A percentile compares a stretch with the other conserved stretches of the same genome.
Conservation (phyloP, 2,329 filamentous ascomycete species). For the Aspergillus pseudotamarii region DNA sequence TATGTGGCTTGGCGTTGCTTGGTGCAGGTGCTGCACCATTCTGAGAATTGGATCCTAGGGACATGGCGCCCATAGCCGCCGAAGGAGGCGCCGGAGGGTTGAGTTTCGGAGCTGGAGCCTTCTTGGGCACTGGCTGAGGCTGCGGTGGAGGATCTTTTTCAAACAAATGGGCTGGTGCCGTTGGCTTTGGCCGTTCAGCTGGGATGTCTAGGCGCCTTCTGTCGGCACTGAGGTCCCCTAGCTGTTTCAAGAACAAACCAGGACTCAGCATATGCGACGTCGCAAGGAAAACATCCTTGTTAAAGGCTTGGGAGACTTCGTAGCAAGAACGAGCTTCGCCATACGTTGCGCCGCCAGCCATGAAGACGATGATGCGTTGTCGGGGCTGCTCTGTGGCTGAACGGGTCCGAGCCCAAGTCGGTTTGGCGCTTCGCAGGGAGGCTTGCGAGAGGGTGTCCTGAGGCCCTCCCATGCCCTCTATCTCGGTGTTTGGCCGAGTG, state of each 20-base stretch:
- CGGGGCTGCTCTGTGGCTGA: slow-evolving; percentile 75
- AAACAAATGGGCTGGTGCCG: slow-evolving; percentile 82
- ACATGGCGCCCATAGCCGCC: slow-evolving; percentile 41
- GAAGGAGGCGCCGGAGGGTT: slow-evolving; percentile 34
- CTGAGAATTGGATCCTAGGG: slow-evolving; percentile 45
- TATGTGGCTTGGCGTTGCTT: slow-evolving; percentile 33
- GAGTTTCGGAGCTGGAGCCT: slow-evolving; percentile 23
- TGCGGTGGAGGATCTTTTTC: slow-evolving; percentile 68
- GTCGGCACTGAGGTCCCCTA: slow-evolving; percentile 76
- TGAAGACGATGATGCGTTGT: slow-evolving; percentile 89
- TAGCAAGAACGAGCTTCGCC: slow-evolving; percentile 89
- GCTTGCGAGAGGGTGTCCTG: slow-evolving; percentile 61
- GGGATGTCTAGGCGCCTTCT: slow-evolving; percentile 78
- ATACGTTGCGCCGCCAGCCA: slow-evolving; percentile 94
- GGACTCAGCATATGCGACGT: slow-evolving; percentile 94
- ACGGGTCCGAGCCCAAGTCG: slow-evolving; percentile 89
- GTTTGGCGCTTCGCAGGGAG: slow-evolving; percentile 87
- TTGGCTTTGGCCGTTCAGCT: slow-evolving; percentile 75
- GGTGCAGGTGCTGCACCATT: slow-evolving; percentile 22
- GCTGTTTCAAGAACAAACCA: slow-evolving; percentile 76
- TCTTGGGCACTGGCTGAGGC: slow-evolving; percentile 28
- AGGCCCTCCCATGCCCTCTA: slow-evolving; percentile 41
- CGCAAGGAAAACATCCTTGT: slow-evolving; percentile 81
- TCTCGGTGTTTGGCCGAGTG: slow-evolving; percentile 66
- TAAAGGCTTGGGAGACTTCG: slow-evolving; percentile 72